Evolutionary conservation across 495 filamentous ascomycete species (phyloP).

Genomic region (Penicillium macrosclerotiorum): DNA sequence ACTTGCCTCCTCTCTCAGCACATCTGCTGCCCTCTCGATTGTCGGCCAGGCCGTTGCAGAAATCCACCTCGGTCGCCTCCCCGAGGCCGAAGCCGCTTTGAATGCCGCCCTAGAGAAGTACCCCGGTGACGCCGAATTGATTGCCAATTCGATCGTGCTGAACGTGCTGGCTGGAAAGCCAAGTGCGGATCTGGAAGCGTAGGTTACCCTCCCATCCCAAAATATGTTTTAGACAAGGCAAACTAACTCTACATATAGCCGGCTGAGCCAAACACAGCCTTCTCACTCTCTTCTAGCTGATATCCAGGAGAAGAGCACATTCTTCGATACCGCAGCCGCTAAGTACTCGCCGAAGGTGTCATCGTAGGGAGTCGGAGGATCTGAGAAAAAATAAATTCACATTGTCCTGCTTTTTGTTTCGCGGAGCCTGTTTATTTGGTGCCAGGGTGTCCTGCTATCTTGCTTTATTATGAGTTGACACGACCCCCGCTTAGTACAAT

Average conservation of each 20-base stretch:
- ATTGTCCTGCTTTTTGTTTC: conserved; percentile 8
- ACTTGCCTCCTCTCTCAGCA: conserved; percentile 79
- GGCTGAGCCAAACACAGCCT: conserved; percentile 55
- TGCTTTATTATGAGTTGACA: conserved; percentile 31
- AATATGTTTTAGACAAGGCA: background rate
- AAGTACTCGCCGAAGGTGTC: conserved; percentile 75
- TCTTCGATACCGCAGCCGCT: conserved; percentile 76
- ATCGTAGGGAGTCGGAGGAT: conserved; percentile 36
- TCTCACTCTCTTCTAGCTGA: conserved; percentile 67
- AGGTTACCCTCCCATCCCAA: conserved; percentile 23
- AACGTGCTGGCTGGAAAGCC: conserved; percentile 73
- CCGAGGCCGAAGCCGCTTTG: conserved; percentile 86
- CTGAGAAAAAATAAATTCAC: conserved; percentile 3
- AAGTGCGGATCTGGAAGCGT: conserved; percentile 57
- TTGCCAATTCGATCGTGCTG: conserved; percentile 80
- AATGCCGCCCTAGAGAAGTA: conserved; percentile 75
- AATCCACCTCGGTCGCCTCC: conserved; percentile 82
- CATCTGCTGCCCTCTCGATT: conserved; percentile 60
- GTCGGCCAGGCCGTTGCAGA: conserved; percentile 89
- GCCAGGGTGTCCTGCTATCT: conserved; percentile 19
- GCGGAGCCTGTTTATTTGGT: conserved; percentile 23
- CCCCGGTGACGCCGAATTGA: conserved; percentile 63
- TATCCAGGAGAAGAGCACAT: conserved; percentile 69
- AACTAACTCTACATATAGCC: conserved; percentile 39
- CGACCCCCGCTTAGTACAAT: conserved; percentile 21